Evolutionary conservation across 768 basidiomycete species (phyloP).

Genomic region (Porphyrellus cyaneotinctus): DNA sequence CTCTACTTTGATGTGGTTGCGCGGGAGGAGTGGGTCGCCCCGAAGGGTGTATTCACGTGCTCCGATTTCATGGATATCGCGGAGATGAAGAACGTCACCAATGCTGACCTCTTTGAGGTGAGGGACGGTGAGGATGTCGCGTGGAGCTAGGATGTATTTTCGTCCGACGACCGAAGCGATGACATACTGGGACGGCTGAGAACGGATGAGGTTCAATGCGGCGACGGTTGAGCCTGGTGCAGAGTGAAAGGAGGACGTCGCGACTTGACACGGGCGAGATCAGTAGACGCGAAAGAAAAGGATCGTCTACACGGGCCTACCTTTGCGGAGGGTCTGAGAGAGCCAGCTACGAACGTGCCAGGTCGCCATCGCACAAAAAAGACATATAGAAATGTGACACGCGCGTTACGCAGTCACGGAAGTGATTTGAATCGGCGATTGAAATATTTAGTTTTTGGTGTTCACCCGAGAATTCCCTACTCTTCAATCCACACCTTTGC

Average conservation of each 20-base stretch:
- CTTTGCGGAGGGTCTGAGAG: slow-evolving; percentile 20
- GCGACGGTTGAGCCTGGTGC: slow-evolving; percentile 42
- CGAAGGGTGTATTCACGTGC: slow-evolving; percentile 93
- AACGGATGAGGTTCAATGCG: slow-evolving; percentile 78
- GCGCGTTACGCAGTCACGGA: slow-evolving; percentile 9
- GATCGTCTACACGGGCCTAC: slow-evolving; percentile 9
- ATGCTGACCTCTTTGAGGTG: slow-evolving; percentile 81
- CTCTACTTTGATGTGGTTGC: slow-evolving; percentile 64
- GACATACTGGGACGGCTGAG: slow-evolving; percentile 90
- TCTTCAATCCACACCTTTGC: slow-evolving; percentile 44
- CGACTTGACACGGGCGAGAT: slow-evolving; percentile 12
- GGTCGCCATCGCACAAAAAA: slow-evolving; percentile 16
- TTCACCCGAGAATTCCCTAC: slow-evolving; percentile 33
- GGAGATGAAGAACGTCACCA: slow-evolving; percentile 79
- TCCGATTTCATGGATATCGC: slow-evolving; percentile 90
- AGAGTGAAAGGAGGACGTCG: slow-evolving; percentile 32
- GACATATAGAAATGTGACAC: slow-evolving; percentile 3
- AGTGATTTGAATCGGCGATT: slow-evolving; percentile 29
- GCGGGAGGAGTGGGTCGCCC: slow-evolving; percentile 66
- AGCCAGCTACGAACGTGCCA: slow-evolving; percentile 24
- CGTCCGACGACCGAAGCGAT: slow-evolving; percentile 83
- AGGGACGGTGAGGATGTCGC: slow-evolving; percentile 91
- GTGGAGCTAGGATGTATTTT: slow-evolving; percentile 85
- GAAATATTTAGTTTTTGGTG: slow-evolving; percentile 31
- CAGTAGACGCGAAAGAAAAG: neutral